phyloP scores from a whole-genome alignment of 306 rosid genomes.

The Cucumis hystrix region DNA sequence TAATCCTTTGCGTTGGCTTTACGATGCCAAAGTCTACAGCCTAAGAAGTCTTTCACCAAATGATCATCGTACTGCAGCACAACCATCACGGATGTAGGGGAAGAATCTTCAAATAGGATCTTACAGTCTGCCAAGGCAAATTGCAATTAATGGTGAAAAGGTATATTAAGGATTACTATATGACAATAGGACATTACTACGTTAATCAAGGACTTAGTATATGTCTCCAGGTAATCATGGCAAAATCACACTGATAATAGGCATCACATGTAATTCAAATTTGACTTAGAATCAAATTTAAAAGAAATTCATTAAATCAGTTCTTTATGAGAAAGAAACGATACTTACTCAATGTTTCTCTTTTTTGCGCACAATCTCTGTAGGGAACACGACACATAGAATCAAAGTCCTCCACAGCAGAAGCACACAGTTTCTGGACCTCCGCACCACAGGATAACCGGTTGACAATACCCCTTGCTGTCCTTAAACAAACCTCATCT shows the following conservation, averaged over 20 bases:
- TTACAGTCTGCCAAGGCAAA: slow-evolving; percentile 41
- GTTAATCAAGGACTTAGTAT: not conserved
- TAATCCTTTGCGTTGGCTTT: slow-evolving; percentile 34
- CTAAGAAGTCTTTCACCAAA: slow-evolving; percentile 41
- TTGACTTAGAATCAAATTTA: not conserved
- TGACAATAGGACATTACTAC: not conserved
- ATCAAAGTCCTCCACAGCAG: slow-evolving; percentile 58
- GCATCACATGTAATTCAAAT: not conserved
- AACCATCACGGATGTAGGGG: slow-evolving; percentile 56
- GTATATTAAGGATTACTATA: not conserved
- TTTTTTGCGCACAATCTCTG: slow-evolving; percentile 19
- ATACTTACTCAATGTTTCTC: slow-evolving; percentile 45
- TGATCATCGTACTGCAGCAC: slow-evolving; percentile 54
- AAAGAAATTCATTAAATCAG: not conserved
- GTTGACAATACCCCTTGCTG: slow-evolving; percentile 78
- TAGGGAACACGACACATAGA: slow-evolving; percentile 27
- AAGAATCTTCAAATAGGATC: slow-evolving; percentile 52
- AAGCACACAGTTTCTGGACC: slow-evolving; percentile 67
- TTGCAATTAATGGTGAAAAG: not conserved
- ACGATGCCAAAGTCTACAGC: slow-evolving; percentile 82
- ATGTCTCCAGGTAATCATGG: not conserved
- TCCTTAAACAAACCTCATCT: slow-evolving; percentile 54
- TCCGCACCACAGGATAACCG: slow-evolving; percentile 79
- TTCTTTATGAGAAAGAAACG: slow-evolving; percentile 2
- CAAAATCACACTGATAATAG: not conserved